Evolutionary conservation across 2,329 filamentous ascomycete genomes (phyloP), one percentile per base, ranked within the genome.

Genomic region (Paramyrothecium sp.): DNA sequence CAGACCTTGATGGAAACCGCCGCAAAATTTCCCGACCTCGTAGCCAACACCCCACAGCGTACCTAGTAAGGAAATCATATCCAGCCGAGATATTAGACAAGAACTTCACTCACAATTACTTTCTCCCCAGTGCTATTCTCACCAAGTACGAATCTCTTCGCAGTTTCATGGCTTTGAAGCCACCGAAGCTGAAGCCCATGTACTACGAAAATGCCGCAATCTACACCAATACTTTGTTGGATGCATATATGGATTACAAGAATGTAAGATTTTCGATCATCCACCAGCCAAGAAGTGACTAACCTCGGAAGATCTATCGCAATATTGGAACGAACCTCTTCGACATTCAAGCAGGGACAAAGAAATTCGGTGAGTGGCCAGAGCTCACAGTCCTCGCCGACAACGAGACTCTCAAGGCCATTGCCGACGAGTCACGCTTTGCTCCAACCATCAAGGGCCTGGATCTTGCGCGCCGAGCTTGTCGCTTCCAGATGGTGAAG

Each of bases 221-320:
- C 1, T 57, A 54, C 20, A 63, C 59, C 0, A 38, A 47, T 3
- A 53, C 56, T 5, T 44, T 63, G 0, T 57, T 63, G 3, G 34
- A 63, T 2, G 48, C 12, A 2, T 63, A 55, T 3, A 63, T 63
- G 48, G 54, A 60, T 26, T 63, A 63, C 23, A 61, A 56, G 23
- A 12, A 30, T 51, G 7, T 57, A 57, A 57, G 34, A 30, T 30
- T 30, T 30, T 10, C 26, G 26, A 10, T 30, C 4, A 5, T 30
- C 10, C 26, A 30, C 26, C n/a, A n/a, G n/a, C n/a, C n/a, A n/a
- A n/a, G n/a, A n/a, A n/a, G n/a, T n/a, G n/a, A n/a, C n/a, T n/a
- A n/a, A n/a, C n/a, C n/a, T n/a, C n/a, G n/a, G n/a, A n/a, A n/a
- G n/a, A n/a, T n/a, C n/a, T n/a, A n/a, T n/a, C n/a, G n/a, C n/a